Evolutionary conservation across 1,284 basidiomycete genomes (phyloP).

Genomic region (Microbotryum saponariae): DNA sequence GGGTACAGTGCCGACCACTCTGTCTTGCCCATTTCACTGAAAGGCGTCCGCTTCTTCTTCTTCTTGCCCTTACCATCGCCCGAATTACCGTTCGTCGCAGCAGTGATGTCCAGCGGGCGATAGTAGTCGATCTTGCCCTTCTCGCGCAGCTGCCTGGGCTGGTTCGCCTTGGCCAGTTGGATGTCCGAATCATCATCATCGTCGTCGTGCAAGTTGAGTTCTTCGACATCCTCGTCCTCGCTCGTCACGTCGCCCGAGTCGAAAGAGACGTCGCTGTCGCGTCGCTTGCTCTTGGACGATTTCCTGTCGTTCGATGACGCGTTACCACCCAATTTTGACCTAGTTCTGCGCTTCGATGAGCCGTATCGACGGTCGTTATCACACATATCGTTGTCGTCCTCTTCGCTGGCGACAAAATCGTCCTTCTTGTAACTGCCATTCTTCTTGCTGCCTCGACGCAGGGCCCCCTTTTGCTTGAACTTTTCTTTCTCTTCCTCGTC

Average conservation of each 20-base stretch:
- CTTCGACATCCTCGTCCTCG: constrained; percentile 14
- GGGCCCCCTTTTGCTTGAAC: constrained; percentile 28
- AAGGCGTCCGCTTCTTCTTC: constrained; percentile 20
- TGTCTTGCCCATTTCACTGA: constrained; percentile 26
- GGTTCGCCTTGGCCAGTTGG: constrained; percentile 38
- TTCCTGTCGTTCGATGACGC: not conserved
- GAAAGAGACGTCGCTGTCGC: constrained; percentile 2
- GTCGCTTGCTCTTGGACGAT: not conserved
- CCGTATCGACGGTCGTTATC: not conserved
- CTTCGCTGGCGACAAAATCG: constrained; percentile 22
- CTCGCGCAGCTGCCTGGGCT: constrained; percentile 38
- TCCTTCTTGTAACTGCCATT: not conserved
- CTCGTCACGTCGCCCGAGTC: constrained; percentile 23
- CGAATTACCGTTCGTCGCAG: not conserved
- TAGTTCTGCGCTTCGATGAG: not conserved
- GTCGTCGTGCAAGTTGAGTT: constrained; percentile 31
- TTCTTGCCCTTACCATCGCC: constrained; percentile 16
- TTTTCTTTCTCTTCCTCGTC: constrained; percentile 28
- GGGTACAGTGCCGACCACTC: constrained; percentile 31
- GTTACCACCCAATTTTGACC: not conserved
- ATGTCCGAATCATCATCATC: constrained; percentile 30
- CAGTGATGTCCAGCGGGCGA: constrained; percentile 13
- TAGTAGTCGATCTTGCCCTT: constrained; percentile 36
- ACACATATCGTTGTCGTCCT: constrained; percentile 26
- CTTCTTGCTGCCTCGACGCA: not conserved